Evolutionary conservation across 345 rosid genomes (phyloP).

Genomic region (Eucalyptus regnans): DNA sequence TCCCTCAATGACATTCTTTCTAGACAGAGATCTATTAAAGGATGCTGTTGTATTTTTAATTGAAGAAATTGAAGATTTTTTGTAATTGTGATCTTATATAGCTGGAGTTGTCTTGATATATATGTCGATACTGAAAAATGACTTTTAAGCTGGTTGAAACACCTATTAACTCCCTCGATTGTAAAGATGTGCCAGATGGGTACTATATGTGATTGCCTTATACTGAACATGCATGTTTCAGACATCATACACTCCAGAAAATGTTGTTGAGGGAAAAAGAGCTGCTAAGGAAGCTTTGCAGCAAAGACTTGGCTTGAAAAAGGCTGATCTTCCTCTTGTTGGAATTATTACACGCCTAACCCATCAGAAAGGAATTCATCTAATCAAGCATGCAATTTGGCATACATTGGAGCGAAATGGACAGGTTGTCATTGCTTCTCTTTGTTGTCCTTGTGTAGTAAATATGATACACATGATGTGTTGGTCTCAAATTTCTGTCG

Average conservation of each 20-base stretch:
- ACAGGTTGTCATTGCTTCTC: slow-evolving; percentile 38
- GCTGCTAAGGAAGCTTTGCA: slow-evolving; percentile 86
- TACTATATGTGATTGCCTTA: background rate
- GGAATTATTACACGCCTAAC: slow-evolving; percentile 87
- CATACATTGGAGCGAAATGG: slow-evolving; percentile 74
- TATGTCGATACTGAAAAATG: background rate
- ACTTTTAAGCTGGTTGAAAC: background rate
- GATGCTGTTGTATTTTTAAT: background rate
- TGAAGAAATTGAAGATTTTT: background rate
- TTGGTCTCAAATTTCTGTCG: background rate
- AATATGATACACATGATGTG: background rate
- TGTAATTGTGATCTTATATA: background rate
- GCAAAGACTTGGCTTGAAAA: slow-evolving; percentile 57
- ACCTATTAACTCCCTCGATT: background rate
- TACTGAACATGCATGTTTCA: background rate
- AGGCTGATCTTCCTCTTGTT: slow-evolving; percentile 53
- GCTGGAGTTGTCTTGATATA: background rate
- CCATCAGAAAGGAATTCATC: slow-evolving; percentile 93
- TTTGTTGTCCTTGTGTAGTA: background rate
- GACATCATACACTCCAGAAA: slow-evolving; percentile 73
- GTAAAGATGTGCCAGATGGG: background rate
- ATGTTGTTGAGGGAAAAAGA: slow-evolving; percentile 75
- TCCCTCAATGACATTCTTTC: background rate
- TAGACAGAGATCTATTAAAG: background rate
- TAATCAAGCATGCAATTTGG: slow-evolving; percentile 83